Conservation (phyloP, 1,284 basidiomycete species). For the Ustilago loliicola region DNA sequence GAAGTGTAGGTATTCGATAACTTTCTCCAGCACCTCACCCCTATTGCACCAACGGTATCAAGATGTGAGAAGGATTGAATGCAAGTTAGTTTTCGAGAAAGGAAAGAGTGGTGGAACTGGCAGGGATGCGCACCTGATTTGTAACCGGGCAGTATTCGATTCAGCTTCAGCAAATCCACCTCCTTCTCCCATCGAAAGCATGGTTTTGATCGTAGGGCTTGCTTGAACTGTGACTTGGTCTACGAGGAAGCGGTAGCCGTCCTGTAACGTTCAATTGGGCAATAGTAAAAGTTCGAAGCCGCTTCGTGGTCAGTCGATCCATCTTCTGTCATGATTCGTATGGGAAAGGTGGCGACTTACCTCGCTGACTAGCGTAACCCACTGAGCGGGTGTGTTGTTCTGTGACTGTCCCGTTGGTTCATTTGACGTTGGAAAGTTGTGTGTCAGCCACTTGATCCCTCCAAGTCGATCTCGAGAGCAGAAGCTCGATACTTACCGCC, state of each 20-base stretch:
- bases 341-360: constrained; percentile 29
- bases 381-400: constrained; percentile 28
- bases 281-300: too few relatives aligned
- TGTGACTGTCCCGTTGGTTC: too few relatives aligned
- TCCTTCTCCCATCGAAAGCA: constrained; percentile 59
- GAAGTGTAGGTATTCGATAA: constrained; percentile 85
- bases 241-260: constrained; percentile 63
- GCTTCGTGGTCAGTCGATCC: too few relatives aligned
- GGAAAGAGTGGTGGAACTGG: background rate
- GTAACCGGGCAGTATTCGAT: constrained; percentile 70
- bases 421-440: too few relatives aligned
- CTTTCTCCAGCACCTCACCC: constrained; percentile 82
- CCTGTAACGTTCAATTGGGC: constrained; percentile 24
- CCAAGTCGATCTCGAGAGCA: too few relatives aligned
- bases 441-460: too few relatives aligned
- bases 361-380: constrained; percentile 66
- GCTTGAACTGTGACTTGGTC: constrained; percentile 48
- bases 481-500: constrained; percentile 13
- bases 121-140: constrained; percentile 69
- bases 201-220: constrained; percentile 59
- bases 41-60: constrained; percentile 70
- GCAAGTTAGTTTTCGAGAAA: constrained; percentile 12
- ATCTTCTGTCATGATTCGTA: background rate
- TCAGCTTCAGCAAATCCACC: constrained; percentile 72
- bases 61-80: background rate